Percentiles rank a stretch among this genome's conserved stretches.
Evolutionary conservation across 1,284 basidiomycete species (phyloP).

Genomic region (Phylloboletellus chloephorus): DNA sequence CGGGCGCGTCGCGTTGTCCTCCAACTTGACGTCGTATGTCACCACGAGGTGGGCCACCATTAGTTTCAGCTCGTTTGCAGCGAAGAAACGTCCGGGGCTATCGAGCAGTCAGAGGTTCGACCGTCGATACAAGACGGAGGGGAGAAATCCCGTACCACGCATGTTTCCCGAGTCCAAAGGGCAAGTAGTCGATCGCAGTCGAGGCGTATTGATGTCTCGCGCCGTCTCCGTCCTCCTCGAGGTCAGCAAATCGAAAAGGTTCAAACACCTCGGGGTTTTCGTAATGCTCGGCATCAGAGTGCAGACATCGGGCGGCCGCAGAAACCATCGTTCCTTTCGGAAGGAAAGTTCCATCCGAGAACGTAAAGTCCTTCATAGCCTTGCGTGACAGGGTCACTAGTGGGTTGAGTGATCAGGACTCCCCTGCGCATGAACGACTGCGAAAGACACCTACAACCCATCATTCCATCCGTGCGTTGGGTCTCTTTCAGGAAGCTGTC

Average conservation of each 20-base stretch:
- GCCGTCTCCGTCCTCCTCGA: conserved; percentile 15
- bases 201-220: conserved; percentile 19
- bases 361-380: conserved; percentile 35
- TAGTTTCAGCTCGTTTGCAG: conserved; percentile 22
- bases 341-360: conserved; percentile 39
- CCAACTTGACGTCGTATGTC: conserved; percentile 29
- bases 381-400: conserved; percentile 33
- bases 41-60: conserved; percentile 29
- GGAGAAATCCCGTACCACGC: conserved; percentile 14
- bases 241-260: conserved; percentile 29
- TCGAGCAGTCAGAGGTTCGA: background rate
- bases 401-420: background rate
- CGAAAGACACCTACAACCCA: conserved; percentile 20
- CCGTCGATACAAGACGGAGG: background rate
- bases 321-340: conserved; percentile 34
- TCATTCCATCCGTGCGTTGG: conserved; percentile 32
- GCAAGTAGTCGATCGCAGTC: conserved; percentile 14
- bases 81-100: conserved; percentile 34
- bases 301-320: conserved; percentile 21
- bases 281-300: conserved; percentile 27
- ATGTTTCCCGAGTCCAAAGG: conserved; percentile 18
- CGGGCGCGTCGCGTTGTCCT: conserved; percentile 26
- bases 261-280: conserved; percentile 27
- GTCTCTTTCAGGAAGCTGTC: conserved; percentile 47
- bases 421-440: background rate